Evolutionary conservation across 495 filamentous ascomycete species (phyloP).

Genomic region (Penicillium argentinense): DNA sequence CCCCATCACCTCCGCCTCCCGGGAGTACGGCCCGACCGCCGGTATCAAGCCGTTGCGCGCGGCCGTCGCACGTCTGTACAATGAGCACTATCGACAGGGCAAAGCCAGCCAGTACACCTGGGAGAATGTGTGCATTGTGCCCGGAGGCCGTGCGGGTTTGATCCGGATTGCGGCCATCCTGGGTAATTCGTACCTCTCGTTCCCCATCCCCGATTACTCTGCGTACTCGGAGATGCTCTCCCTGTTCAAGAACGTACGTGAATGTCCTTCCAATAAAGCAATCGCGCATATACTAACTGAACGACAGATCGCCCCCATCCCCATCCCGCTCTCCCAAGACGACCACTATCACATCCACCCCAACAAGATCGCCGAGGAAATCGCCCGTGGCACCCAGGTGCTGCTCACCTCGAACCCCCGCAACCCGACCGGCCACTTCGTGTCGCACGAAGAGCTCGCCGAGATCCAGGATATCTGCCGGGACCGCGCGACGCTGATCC

Average conservation of each 20-base stretch:
- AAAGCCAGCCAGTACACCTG: slow-evolving; percentile 93
- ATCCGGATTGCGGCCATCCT: slow-evolving; percentile 93
- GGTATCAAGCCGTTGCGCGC: slow-evolving; percentile 88
- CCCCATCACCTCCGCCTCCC: slow-evolving; percentile 69
- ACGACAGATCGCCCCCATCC: slow-evolving; percentile 81
- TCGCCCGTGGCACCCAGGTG: slow-evolving; percentile 81
- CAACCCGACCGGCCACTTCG: slow-evolving; percentile 89
- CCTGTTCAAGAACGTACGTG: slow-evolving; percentile 80
- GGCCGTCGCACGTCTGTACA: slow-evolving; percentile 92
- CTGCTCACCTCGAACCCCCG: slow-evolving; percentile 96
- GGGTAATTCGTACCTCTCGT: slow-evolving; percentile 86
- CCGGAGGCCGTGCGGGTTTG: slow-evolving; percentile 87
- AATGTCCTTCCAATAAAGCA: not conserved
- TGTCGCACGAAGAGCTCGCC: slow-evolving; percentile 75
- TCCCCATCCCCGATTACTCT: slow-evolving; percentile 76
- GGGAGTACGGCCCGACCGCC: slow-evolving; percentile 92
- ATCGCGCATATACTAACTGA: slow-evolving; percentile 4
- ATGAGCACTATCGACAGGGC: slow-evolving; percentile 84
- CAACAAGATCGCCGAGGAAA: slow-evolving; percentile 87
- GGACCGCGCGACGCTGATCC: slow-evolving; percentile 84
- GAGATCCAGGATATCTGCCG: slow-evolving; percentile 91
- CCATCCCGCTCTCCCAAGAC: slow-evolving; percentile 76
- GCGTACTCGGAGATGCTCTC: slow-evolving; percentile 97
- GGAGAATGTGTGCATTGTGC: slow-evolving; percentile 98
- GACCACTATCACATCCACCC: slow-evolving; percentile 91